These are phyloP conservation scores for Pyrus hybrid DNA, from an alignment of 331 rosid species.

Conservation along the genomic window DNA sequence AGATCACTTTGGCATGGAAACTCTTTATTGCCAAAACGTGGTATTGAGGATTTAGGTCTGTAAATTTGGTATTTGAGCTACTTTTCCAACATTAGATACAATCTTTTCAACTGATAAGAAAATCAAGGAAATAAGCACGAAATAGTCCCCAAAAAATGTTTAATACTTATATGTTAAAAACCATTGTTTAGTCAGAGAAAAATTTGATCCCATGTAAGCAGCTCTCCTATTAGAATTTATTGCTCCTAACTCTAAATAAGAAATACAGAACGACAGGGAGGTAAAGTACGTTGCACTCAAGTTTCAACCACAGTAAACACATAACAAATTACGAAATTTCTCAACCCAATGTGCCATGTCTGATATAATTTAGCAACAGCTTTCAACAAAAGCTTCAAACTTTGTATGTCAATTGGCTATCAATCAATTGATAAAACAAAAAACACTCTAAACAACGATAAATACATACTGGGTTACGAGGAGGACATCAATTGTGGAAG, in stretches of 20 bases:
- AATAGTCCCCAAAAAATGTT: no score
- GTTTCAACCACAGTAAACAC: not conserved
- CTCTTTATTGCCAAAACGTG: not conserved
- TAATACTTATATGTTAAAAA: no score
- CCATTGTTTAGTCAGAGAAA: not conserved
- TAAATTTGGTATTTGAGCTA: not conserved
- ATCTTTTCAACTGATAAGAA: not conserved
- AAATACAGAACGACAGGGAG: not conserved
- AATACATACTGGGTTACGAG: constrained; percentile 79
- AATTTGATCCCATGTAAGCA: not conserved
- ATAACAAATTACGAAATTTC: not conserved
- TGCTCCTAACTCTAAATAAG: not conserved
- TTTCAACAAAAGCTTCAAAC: not conserved
- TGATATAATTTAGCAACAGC: not conserved
- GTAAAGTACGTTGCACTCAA: not conserved
- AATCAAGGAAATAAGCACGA: not conserved
- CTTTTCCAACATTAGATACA: not conserved
- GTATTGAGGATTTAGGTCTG: not conserved
- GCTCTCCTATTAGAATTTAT: not conserved
- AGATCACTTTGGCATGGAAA: not conserved
- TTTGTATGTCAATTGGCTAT: not conserved
- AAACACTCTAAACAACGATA: no score
- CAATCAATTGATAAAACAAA: no score
- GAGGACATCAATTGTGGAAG: constrained; percentile 78
- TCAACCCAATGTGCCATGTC: not conserved